Evolutionary conservation across 345 rosid genomes (phyloP), one percentile per base, ranked within the genome.

Genomic region (Moricandia arvensis): DNA sequence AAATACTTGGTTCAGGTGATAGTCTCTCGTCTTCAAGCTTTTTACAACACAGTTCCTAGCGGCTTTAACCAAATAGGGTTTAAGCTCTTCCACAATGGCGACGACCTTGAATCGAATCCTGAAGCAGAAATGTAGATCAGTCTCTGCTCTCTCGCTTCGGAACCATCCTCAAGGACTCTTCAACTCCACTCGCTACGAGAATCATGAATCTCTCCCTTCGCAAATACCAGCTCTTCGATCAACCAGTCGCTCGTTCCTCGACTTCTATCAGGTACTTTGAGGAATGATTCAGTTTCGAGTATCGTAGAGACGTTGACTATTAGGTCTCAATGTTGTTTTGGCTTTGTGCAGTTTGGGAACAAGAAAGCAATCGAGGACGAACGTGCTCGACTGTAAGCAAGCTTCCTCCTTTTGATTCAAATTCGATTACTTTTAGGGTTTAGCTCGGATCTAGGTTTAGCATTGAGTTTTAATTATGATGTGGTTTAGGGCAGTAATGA

Each of bases 401-500:
- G 91, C 66, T 80, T 74, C 49, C 31, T 34, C n/a, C 15, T 57
- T 67, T 51, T 27, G 0, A 66, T 49, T 29, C 15, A 71, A 30
- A 53, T 63, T 65, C 70, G 31, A n/a, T 5, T n/a, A 6, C 1
- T 53, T 7, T 30, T 1, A 6, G 8, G 38, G 1, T 75, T 34
- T 4, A 59, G 30, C 59, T 4, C 16, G 13, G 16, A 43, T 43
- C 2, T 7, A 43, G 66, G 8, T 41, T 41, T 41, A 55, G 13
- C 38, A 64, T 43, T 21, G 24, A 21, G 24, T 21, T 21, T 80
- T 59, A 62, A 73, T 75, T 18, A 38, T 76, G 73, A 63, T 83
- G 80, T 82, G 75, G 74, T 81, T 79, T 91, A 87, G 92, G 85
- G 87, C 98, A 95, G 99, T 90, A 71, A 80, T 9, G 99, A 95